Conservation (phyloP, 2,329 filamentous ascomycete species). For the Stylonectria norvegica region DNA sequence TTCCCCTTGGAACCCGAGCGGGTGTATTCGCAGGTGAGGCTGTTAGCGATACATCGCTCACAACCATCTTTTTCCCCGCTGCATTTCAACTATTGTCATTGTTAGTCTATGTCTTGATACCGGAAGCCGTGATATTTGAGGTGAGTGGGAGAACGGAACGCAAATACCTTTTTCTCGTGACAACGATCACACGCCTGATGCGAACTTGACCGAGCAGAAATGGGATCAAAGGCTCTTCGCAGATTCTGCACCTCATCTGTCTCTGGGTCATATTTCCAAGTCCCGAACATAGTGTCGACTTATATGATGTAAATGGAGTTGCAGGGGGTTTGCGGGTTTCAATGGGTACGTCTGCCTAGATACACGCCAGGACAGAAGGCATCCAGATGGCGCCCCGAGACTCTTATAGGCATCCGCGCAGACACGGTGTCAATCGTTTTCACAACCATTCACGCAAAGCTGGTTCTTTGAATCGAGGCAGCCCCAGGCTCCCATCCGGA, state of each 20-base stretch:
- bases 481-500: constrained; percentile 9
- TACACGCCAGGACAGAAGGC: no score
- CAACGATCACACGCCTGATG: constrained; percentile 39
- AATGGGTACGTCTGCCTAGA: no score
- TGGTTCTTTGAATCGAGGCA: constrained; percentile 14
- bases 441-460: constrained; percentile 3
- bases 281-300: constrained; percentile 37
- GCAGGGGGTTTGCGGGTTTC: no score
- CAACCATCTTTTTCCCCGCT: constrained; percentile 38
- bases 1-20: constrained; percentile 32
- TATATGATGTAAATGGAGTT: no score
- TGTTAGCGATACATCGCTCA: constrained; percentile 31
- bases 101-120: constrained; percentile 9
- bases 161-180: constrained; percentile 37
- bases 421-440: constrained; percentile 10
- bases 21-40: constrained; percentile 35
- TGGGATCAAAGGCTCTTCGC: constrained; percentile 35
- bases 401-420: constrained; percentile 20
- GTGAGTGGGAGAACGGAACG: not conserved
- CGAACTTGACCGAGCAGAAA: constrained; percentile 36
- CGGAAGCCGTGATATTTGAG: no score
- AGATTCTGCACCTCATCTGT: constrained; percentile 37
- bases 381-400: constrained; percentile 7
- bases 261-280: constrained; percentile 39
- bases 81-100: constrained; percentile 31